phyloP scores from a whole-genome alignment of 1,284 basidiomycete species.

The Ustilago cynodontis region DNA sequence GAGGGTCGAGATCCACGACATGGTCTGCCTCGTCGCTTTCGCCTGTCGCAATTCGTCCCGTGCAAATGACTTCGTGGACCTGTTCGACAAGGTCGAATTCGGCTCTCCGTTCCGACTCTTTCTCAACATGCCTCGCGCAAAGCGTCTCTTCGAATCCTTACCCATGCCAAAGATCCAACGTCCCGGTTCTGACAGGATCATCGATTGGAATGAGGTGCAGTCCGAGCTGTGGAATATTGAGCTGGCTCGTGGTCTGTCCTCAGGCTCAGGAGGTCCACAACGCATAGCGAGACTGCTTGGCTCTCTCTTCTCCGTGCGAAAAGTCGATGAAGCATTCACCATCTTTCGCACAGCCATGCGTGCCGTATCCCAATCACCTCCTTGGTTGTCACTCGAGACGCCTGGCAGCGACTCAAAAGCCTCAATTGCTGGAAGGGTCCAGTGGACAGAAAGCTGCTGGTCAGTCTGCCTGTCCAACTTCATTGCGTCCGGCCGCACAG shows the following conservation, averaged over 20 bases:
- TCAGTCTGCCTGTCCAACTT: constrained; percentile 52
- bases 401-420: background rate
- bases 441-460: constrained; percentile 62
- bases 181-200: background rate
- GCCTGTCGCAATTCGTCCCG: constrained; percentile 11
- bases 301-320: constrained; percentile 43
- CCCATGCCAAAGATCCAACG: background rate
- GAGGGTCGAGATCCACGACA: constrained; percentile 41
- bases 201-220: constrained; percentile 11
- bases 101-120: constrained; percentile 56
- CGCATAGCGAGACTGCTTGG: constrained; percentile 57
- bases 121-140: constrained; percentile 40
- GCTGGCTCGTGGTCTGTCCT: constrained; percentile 54
- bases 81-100: constrained; percentile 51
- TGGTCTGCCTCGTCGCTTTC: constrained; percentile 50
- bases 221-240: constrained; percentile 33
- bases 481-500: constrained; percentile 40
- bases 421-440: constrained; percentile 8
- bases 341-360: constrained; percentile 53
- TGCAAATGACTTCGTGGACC: constrained; percentile 19
- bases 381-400: constrained; percentile 19
- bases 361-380: constrained; percentile 18
- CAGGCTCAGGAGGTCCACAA: constrained; percentile 50
- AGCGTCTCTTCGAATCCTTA: constrained; percentile 23
- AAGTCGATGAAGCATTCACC: constrained; percentile 27